Percentiles rank a stretch among this genome's conserved stretches.
These are phyloP conservation scores for Vachellia pachyceras DNA, from an alignment of 306 rosid genomes.

Conservation along the genomic window DNA sequence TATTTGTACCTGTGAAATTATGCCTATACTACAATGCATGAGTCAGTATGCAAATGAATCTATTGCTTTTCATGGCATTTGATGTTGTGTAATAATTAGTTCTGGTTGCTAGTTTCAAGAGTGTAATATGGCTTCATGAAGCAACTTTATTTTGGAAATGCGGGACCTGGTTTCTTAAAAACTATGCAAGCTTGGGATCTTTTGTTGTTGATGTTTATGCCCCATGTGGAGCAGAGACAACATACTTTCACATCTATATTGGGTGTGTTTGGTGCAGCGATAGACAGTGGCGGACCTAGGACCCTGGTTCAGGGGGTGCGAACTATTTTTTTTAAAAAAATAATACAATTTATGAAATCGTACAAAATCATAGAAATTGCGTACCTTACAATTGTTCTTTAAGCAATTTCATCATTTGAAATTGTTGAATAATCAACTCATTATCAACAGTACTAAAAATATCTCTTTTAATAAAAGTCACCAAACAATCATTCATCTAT, in stretches of 20 bases:
- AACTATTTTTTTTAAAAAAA: too few relatives aligned
- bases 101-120: neutral
- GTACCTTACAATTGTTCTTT: too few relatives aligned
- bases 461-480: too few relatives aligned
- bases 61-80: neutral
- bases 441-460: too few relatives aligned
- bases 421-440: too few relatives aligned
- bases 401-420: too few relatives aligned
- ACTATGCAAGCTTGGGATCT: neutral
- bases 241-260: neutral
- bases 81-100: neutral
- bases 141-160: neutral
- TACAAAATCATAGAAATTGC: too few relatives aligned
- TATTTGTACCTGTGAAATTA: neutral
- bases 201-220: neutral
- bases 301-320: too few relatives aligned
- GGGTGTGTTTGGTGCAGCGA: too few relatives aligned
- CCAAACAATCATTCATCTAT: too few relatives aligned
- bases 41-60: slow-evolving; percentile 1
- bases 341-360: too few relatives aligned
- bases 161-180: neutral
- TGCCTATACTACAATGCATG: neutral
- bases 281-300: too few relatives aligned
- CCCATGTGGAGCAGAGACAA: neutral
- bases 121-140: neutral